phyloP scores from a whole-genome alignment of 1,284 basidiomycete species.

The Tilletiaria anomala region DNA sequence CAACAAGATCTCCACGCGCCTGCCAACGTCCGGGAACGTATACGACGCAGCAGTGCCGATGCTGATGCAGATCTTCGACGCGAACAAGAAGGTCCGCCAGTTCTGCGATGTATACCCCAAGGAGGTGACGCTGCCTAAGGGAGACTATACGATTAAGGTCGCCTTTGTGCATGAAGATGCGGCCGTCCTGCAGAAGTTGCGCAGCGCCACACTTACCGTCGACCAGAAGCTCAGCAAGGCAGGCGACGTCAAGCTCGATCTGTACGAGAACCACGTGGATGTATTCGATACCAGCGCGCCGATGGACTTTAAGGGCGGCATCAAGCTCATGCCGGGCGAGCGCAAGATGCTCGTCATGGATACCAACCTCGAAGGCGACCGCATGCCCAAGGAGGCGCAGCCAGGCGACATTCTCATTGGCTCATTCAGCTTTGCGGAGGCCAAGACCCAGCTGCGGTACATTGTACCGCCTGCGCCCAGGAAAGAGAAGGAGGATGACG shows the following conservation, averaged over 20 bases:
- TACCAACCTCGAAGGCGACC: conserved; percentile 32
- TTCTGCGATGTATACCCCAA: conserved; percentile 40
- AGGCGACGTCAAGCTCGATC: conserved; percentile 26
- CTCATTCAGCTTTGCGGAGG: conserved; percentile 26
- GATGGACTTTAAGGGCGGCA: conserved; percentile 16
- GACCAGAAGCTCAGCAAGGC: conserved; percentile 37
- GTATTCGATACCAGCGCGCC: conserved; percentile 17
- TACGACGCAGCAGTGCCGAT: conserved; percentile 38
- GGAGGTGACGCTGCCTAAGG: conserved; percentile 31
- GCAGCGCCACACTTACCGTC: conserved; percentile 27
- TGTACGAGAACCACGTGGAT: conserved; percentile 38
- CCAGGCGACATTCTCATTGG: conserved; percentile 37
- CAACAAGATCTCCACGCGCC: conserved; percentile 21
- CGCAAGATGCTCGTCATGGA: conserved; percentile 27
- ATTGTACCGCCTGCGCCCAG: conserved; percentile 33
- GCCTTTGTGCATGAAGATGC: conserved; percentile 29
- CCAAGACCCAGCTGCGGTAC: conserved; percentile 25
- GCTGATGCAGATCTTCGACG: conserved; percentile 34
- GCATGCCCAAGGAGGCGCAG: conserved; percentile 33
- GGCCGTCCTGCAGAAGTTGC: conserved; percentile 30
- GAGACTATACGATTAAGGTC: conserved; percentile 35
- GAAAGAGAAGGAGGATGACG: conserved; percentile 13
- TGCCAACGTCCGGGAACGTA: conserved; percentile 31
- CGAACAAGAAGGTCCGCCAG: conserved; percentile 24
- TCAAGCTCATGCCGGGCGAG: conserved; percentile 37